Base-by-base conservation (phyloP, 139 green algal genomes). In the Chlamydomonas sp. region DNA sequence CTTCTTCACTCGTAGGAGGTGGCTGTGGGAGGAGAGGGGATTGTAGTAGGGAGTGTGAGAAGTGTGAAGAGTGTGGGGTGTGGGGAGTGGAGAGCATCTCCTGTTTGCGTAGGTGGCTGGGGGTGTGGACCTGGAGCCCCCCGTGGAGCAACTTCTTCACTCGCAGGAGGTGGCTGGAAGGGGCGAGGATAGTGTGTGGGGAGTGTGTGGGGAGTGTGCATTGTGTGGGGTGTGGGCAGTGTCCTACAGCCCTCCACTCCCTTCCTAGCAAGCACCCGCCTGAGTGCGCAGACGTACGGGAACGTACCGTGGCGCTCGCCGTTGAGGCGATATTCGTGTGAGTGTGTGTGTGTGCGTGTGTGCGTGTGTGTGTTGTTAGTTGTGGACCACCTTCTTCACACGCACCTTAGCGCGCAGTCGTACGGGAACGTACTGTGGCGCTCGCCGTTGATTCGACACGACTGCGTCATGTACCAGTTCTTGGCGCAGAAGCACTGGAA, bases 401-500 rank as follows among this genome's bases (percentile, higher is more conserved):
- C 54, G 22, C 54, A 64, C 34, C 24, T 38, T 33, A 62, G 69
- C 22, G 64, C 47, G 58, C 77, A 83, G 4, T 58, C 29, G 33
- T 79, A 71, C 2, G 77, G 77, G 28, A 83, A 79, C 2, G n/a
- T 38, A 8, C 59, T 67, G 39, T 54, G 57, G n/a, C 47, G 48
- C 24, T 77, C 73, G 22, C 57, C 48, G 37, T 64, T 61, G 39
- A 83, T 65, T 22, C 77, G 77, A 36, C 77, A 83, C 10, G 47
- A 37, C 24, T 62, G 33, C 2, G 66, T 58, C 16, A 35, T 62
- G 50, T 79, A 73, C 74, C 74, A 83, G 48, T 77, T 80, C 49
- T 76, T 73, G 48, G 73, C 65, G 73, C 77, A 83, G 70, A 76
- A 80, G 71, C 77, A 83, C 16, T 61, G 48, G 57, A 83, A 71